Base-by-base conservation (phyloP, 257 asterid species). In the Capsicum chinense region DNA sequence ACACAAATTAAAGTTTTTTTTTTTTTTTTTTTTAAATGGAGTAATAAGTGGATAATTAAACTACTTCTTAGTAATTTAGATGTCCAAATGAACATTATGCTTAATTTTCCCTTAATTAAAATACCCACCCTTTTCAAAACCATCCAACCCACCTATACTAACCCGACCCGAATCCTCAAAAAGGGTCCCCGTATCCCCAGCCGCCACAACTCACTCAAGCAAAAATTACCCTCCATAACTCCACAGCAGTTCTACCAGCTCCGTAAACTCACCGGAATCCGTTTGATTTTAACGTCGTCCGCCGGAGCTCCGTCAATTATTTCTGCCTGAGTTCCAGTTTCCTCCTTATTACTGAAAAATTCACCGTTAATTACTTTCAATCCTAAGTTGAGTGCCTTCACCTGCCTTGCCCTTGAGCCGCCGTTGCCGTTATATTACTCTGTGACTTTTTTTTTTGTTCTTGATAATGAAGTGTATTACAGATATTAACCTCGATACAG, bases 401-500 rank as follows among this genome's bases (percentile, higher is more conserved):
- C 42, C 42, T 63, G 9, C 4, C 42, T 26, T 63, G 11, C 70
- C 70, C 70, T 63, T 21, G 44, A 26, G 9, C 44, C 37, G 17
- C 9, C 70, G 7, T 62, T 62, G 54, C 54, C 56, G 10, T 56
- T 56, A 17, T n/a, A 14, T 14, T 56, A 56, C 60, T 56, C 19
- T 56, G n/a, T 56, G 13, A 19, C 13, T 74, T 60, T 19, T 74
- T 50, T 39, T 39, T 39, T 39, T 3, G 48, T n/a, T 47, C 58
- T n/a, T 50, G 81, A 19, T 50, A 74, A 50, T 74, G 81, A 59
- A 74, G 47, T 9, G 5, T 7, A 74, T 10, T 74, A 42, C 48
- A 78, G 60, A 8, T 78, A 52, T 54, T 13, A 78, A 78, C 26
- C 81, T 26, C n/a, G 81, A 54, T 78, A 14, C 81, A 78, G 26